Evolutionary conservation across 352 stramenopile species (phyloP).

Genomic region (Blastocystis sp.): DNA sequence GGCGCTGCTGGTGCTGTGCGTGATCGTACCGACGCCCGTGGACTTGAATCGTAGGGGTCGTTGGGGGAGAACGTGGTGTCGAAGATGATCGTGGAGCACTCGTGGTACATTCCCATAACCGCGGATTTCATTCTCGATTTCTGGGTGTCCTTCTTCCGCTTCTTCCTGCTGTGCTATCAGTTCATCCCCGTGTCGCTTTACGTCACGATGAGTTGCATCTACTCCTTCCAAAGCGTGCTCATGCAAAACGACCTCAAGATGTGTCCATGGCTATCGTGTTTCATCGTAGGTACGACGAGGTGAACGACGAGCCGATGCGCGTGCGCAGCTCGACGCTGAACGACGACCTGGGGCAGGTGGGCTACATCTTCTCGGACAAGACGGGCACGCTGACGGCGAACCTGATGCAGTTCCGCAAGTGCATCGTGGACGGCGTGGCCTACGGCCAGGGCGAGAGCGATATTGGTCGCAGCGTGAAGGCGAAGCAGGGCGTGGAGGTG

Average conservation of each 20-base stretch:
- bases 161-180: conserved; percentile 90
- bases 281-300: not conserved
- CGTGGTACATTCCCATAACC: conserved; percentile 77
- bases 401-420: conserved; percentile 93
- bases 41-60: conserved; percentile 77
- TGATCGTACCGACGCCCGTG: conserved; percentile 66
- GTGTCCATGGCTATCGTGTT: not conserved
- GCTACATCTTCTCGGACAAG: conserved; percentile 98
- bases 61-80: conserved; percentile 76
- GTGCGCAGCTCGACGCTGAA: conserved; percentile 84
- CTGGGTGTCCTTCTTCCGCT: conserved; percentile 75
- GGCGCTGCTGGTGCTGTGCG: conserved; percentile 75
- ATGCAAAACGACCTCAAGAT: conserved; percentile 90
- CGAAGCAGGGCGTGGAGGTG: conserved; percentile 15
- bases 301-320: conserved; percentile 76
- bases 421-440: conserved; percentile 82
- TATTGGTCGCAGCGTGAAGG: conserved; percentile 77
- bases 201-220: conserved; percentile 91
- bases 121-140: conserved; percentile 10
- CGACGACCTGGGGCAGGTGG: conserved; percentile 90
- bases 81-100: conserved; percentile 73
- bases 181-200: conserved; percentile 95
- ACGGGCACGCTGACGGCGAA: conserved; percentile 99
- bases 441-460: conserved; percentile 83
- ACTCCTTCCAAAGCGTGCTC: conserved; percentile 87